Base-by-base conservation (phyloP, 306 rosid species). In the Acacia acuminata region DNA sequence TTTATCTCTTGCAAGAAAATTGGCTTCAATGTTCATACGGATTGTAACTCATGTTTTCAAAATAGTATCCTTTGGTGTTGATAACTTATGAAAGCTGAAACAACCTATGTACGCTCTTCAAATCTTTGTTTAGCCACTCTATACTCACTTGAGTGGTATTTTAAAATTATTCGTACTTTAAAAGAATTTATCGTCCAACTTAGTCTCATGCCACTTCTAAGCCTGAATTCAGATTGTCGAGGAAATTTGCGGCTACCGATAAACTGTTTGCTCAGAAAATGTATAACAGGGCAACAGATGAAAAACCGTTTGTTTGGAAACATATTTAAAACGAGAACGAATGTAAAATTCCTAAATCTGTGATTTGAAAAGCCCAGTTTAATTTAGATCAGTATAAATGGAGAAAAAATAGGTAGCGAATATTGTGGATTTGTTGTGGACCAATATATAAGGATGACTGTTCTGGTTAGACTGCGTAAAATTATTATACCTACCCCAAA, bases 361-460 rank as follows among this genome's bases (percentile, higher is more conserved):
- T 60, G 36, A 10, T 19, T 20, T 79, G 48, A 38, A 38, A 8
- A 68, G 48, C 40, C 9, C 8, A 13, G 20, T 30, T 64, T 30
- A 10, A 24, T 24, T 25, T 61, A 11, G 70, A 64, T 32, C 40
- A 30, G 42, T 30, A 30, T 30, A 14, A 64, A 11, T 13, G 40
- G 40, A 25, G 64, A 27, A 64, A 43, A 53, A 53, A 8, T 43
- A 34, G 44, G 12, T 77, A 32, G 53, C 40, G 24, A 38, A 47
- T 58, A 36, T 68, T 48, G 81, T 60, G 38, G 74, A 55, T 53
- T 36, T 79, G 78, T 48, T 75, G 25, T 24, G 71, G 40, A 50
- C 51, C 15, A 67, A 51, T 66, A 3, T 0, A 13, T 48, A n/a
- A 65, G 24, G 38, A 43, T 55, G 45, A 65, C 13, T 43, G 11